These are phyloP conservation scores for Quercus lobata DNA, from an alignment of 331 rosid genomes.

Conservation along the genomic window DNA sequence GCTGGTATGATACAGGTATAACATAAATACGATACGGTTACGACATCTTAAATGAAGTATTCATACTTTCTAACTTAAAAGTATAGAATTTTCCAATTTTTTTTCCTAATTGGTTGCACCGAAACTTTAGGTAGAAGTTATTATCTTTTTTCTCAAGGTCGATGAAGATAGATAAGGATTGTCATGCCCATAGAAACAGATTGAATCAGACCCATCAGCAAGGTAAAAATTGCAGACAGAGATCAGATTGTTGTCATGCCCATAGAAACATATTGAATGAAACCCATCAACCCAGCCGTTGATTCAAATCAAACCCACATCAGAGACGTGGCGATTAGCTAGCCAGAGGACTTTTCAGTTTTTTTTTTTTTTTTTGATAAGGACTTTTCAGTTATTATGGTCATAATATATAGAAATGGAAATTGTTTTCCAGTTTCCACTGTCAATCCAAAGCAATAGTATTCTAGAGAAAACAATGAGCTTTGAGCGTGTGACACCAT, in stretches of 20 bases:
- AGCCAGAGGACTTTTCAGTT: neutral
- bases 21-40: too few relatives aligned
- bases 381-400: neutral
- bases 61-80: too few relatives aligned
- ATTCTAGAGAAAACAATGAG: neutral
- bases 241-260: neutral
- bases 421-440: neutral
- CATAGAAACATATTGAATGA: neutral
- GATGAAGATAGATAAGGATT: too few relatives aligned
- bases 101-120: too few relatives aligned
- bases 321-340: neutral
- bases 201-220: neutral
- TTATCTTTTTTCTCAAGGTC: too few relatives aligned
- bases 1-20: too few relatives aligned
- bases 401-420: neutral
- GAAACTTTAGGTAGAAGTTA: too few relatives aligned
- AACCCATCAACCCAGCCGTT: neutral
- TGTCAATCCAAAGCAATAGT: neutral
- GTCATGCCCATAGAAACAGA: neutral
- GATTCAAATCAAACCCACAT: neutral
- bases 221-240: neutral
- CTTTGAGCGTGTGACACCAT: constrained; percentile 17
- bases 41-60: too few relatives aligned
- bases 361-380: too few relatives aligned
- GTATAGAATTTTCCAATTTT: too few relatives aligned